Evolutionary conservation across 371 early-diverging fungal genomes (phyloP).

Genomic region (Vairimorpha ceranae): DNA sequence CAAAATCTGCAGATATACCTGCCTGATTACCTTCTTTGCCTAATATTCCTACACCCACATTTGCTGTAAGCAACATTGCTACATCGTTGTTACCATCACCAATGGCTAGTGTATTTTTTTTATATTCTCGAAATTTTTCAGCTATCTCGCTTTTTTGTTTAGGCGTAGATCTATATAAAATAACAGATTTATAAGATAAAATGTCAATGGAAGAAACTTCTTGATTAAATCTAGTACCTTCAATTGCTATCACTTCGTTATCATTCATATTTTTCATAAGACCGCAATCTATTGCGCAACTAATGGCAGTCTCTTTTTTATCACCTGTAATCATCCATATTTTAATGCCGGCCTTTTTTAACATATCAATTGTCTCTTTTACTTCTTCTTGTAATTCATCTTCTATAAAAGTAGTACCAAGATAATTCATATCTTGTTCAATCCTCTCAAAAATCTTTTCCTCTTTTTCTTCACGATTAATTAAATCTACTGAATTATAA

Average conservation of each 20-base stretch:
- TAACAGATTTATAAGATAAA: constrained; percentile 38
- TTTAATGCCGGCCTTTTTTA: constrained; percentile 86
- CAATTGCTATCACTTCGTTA: constrained; percentile 1
- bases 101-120: constrained; percentile 72
- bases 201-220: constrained; percentile 60
- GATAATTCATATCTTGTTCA: constrained; percentile 71
- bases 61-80: constrained; percentile 87
- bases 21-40: constrained; percentile 93
- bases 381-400: constrained; percentile 93
- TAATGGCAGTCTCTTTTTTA: constrained; percentile 97
- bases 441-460: constrained; percentile 69
- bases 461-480: constrained; percentile 64
- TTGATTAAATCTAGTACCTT: constrained; percentile 26
- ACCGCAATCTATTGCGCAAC: constrained; percentile 60
- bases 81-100: constrained; percentile 83
- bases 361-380: constrained; percentile 75
- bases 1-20: constrained; percentile 84
- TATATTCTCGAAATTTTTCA: constrained; percentile 71
- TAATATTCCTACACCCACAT: constrained; percentile 84
- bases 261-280: constrained; percentile 28
- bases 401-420: constrained; percentile 96
- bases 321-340: constrained; percentile 99
- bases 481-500: constrained; percentile 61
- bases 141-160: constrained; percentile 83
- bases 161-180: constrained; percentile 72